phyloP scores from a whole-genome alignment of 192 early-diverging fungal genomes.

The Podochytrium sp. region DNA sequence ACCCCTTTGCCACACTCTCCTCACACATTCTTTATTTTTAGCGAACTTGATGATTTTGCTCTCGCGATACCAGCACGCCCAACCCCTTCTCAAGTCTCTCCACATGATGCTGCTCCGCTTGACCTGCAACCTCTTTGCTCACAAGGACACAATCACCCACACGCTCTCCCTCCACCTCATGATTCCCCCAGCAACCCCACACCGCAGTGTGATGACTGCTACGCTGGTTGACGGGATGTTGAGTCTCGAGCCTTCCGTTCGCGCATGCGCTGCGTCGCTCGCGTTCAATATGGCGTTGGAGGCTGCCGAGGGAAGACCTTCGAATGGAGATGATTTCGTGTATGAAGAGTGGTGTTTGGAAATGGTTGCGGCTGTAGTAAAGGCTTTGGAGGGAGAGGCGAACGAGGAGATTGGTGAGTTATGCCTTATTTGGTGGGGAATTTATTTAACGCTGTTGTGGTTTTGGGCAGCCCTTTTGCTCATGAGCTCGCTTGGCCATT shows the following conservation, averaged over 20 bases:
- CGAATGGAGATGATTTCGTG: slow-evolving; percentile 20
- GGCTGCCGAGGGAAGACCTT: slow-evolving; percentile 23
- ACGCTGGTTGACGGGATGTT: slow-evolving; percentile 66
- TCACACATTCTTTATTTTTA: background rate
- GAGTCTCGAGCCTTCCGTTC: slow-evolving; percentile 51
- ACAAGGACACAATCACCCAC: slow-evolving; percentile 36
- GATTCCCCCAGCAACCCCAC: slow-evolving; percentile 30
- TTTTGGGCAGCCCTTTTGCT: background rate
- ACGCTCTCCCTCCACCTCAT: slow-evolving; percentile 31
- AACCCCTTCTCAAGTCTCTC: slow-evolving; percentile 51
- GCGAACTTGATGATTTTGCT: background rate
- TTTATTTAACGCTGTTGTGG: background rate
- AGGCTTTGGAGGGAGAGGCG: slow-evolving; percentile 56
- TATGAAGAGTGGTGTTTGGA: slow-evolving; percentile 77
- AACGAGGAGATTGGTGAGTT: slow-evolving; percentile 63
- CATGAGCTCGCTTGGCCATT: slow-evolving; percentile 9
- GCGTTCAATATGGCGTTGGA: slow-evolving; percentile 69
- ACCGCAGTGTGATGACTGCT: slow-evolving; percentile 59
- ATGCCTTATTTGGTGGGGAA: slow-evolving; percentile 7
- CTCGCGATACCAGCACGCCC: background rate
- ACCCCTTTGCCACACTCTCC: background rate
- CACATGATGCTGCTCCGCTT: slow-evolving; percentile 65
- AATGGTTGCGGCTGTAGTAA: slow-evolving; percentile 63
- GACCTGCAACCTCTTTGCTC: slow-evolving; percentile 63
- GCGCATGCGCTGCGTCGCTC: slow-evolving; percentile 67